Evolutionary conservation across 345 rosid species (phyloP), one percentile per base, ranked within the genome.

Genomic region (Syzygium aqueum): DNA sequence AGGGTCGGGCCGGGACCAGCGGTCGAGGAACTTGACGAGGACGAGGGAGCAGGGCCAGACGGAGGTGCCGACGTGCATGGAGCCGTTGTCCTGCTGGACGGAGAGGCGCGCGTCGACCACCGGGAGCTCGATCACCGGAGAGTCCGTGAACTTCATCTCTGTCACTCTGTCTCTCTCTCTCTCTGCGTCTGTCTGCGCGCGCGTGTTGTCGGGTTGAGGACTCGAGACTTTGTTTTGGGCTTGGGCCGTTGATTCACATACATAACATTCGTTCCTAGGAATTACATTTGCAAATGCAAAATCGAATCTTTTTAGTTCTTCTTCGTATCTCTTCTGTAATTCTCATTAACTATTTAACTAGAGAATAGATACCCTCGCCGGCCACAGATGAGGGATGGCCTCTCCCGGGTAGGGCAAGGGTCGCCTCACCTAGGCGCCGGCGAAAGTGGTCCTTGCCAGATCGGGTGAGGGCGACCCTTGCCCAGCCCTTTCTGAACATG

Each of bases 61-160:
- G 91, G 99, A 94, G 86, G 98, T 97, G 67, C 98, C 99, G 50
- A 97, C 99, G 92, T 97, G 98, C 92, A 95, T 91, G 67, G 99
- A 93, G 9, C 91, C 94, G 89, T 97, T 97, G 93, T 97, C 98
- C 86, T 97, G 98, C 28, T 92, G 97, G 92, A 97, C 84, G 50
- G 97, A 93, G 86, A 97, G 97, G 80, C 73, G 78, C 17, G 93
- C 89, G 87, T 91, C 92, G 84, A 94, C 88, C 84, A 95, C 93
- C 78, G 91, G 89, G 51, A 97, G 96, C 77, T 97, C 96, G 73
- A 95, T 95, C 89, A 93, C 96, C 85, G 98, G 99, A 84, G 98
- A 97, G 88, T 93, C 98, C 11, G 97, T 96, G 93, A 97, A 97
- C 88, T 96, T 97, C 99, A 97, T 89, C 54, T 78, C 87, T n/a